Evolutionary conservation across 2,329 filamentous ascomycete species (phyloP), one percentile per base, ranked within the genome.

Genomic region (Aureobasidium sp.): DNA sequence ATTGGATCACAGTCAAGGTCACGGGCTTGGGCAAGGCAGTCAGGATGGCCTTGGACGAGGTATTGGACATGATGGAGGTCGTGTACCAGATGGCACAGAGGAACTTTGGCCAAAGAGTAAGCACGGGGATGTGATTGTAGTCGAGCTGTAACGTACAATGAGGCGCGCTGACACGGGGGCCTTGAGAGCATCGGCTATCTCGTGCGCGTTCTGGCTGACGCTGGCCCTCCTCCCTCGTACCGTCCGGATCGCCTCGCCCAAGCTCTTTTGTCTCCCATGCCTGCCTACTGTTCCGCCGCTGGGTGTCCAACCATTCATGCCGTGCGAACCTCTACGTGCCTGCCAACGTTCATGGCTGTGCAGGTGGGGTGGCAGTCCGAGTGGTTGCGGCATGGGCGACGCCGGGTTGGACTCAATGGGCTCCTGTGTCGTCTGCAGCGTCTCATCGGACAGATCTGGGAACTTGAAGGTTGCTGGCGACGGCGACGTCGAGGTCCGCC

Each of bases 41-140:
- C 64, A 97, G 81, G 70, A 99, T 99, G 21, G 93, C 90, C 77
- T 99, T 99, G 58, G 94, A 97, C 29, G 94, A 97, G 2, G 94
- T 97, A 73, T 97, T 99, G 64, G 94, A 97, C 68, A 97, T 79
- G 65, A 95, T 94, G 47, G 93, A 97, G 29, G 92, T 96, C 73
- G 89, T 83, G 79, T 97, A 99, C 94, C 94, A 97, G 71, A 93
- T 77, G 62, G 92, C 78, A 76, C 93, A 97, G 53, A 97, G 85
- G 55, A 83, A 76, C 93, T 97, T 64, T 41, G 61, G n/a, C 59
- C 50, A 29, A 57, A 64, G 39, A 66, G 72, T 73, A 64, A 71
- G 65, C 50, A 59, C 70, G 67, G 67, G 53, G 63, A 48, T 45
- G 32, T 29, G 36, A 29, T 41, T 42, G 8, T 10, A 27, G 30